Base-by-base conservation (phyloP, 257 asterid genomes). In the Fraxinus excelsior region DNA sequence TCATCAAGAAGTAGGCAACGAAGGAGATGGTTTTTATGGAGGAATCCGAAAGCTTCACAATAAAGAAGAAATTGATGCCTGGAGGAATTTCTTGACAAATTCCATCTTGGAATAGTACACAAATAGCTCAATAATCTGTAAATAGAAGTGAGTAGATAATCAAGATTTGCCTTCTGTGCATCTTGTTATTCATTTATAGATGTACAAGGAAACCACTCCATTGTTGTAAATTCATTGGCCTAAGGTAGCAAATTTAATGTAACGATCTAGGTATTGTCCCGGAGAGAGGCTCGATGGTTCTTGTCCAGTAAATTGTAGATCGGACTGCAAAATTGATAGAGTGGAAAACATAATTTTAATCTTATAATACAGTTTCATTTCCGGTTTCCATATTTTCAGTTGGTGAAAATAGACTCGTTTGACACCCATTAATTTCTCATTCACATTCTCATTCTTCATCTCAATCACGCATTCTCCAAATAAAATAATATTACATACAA, bases 1-100 rank as follows among this genome's bases (percentile, higher is more conserved):
- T n/a, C 95, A 91, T 64, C 79, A 78, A 32, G 97, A 91, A 80
- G 86, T 84, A 0, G 99, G 99, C 46, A 88, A 88, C 46, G 92
- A 85, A 65, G 82, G 53, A 19, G 91, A 85, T 51, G 98, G 98
- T 0, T 93, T 90, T 72, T 96, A 96, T 66, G 99, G 97, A 65
- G 98, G 98, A 74, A 85, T 94, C 44, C 84, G 92, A 81, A 92
- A 91, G 85, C 89, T 94, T 35, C 66, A 37, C 78, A 77, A 79
- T 67, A 85, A 88, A 28, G 77, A 84, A 75, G 97, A 94, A 77
- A 85, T 90, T 68, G 86, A 85, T 16, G 82, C 70, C 79, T 96
- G 99, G 99, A 85, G 80, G 65, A 82, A 82, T 1, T 78, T 96
- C 6, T 90, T 96, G 95, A 91, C 93, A 77, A 82, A 73, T 21